Percentiles rank a stretch among this genome's conserved stretches.
phyloP scores from a whole-genome alignment of 495 filamentous ascomycete genomes.

The Penicillium malachiteum region DNA sequence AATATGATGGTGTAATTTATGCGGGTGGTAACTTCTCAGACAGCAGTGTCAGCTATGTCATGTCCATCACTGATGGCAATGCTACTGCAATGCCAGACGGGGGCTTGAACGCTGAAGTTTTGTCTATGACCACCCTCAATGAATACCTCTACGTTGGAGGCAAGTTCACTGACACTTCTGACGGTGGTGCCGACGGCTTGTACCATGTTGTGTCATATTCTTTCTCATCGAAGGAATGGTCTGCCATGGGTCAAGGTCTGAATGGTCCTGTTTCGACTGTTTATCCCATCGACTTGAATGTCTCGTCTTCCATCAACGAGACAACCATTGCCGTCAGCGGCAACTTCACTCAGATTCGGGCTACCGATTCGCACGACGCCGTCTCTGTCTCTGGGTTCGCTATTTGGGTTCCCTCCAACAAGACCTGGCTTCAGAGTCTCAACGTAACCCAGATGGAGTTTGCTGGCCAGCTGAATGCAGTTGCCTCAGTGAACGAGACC shows the following conservation, averaged over 20 bases:
- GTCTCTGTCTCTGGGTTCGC: slow-evolving; percentile 72
- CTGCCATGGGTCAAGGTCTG: slow-evolving; percentile 78
- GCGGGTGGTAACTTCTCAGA: slow-evolving; percentile 85
- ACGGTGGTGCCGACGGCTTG: slow-evolving; percentile 58
- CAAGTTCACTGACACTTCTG: slow-evolving; percentile 73
- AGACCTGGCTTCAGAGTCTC: slow-evolving; percentile 87
- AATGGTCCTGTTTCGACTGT: slow-evolving; percentile 74
- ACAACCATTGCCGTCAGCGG: slow-evolving; percentile 77
- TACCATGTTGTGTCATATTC: slow-evolving; percentile 76
- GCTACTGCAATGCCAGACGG: slow-evolving; percentile 60
- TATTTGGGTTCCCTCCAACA: slow-evolving; percentile 87
- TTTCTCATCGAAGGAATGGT: slow-evolving; percentile 66
- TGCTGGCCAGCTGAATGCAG: slow-evolving; percentile 67
- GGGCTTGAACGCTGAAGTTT: slow-evolving; percentile 79
- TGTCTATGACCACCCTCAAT: slow-evolving; percentile 63
- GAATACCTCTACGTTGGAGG: slow-evolving; percentile 79
- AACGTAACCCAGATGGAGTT: slow-evolving; percentile 63
- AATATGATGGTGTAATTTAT: slow-evolving; percentile 61
- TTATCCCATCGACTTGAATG: slow-evolving; percentile 75
- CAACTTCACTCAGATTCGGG: slow-evolving; percentile 68
- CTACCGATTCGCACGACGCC: slow-evolving; percentile 61
- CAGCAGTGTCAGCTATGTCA: slow-evolving; percentile 65
- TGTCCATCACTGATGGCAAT: slow-evolving; percentile 66
- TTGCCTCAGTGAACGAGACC: slow-evolving; percentile 58
- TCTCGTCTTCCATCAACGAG: slow-evolving; percentile 68